Evolutionary conservation across 768 basidiomycete genomes (phyloP).

Genomic region (Lentinula sp.): DNA sequence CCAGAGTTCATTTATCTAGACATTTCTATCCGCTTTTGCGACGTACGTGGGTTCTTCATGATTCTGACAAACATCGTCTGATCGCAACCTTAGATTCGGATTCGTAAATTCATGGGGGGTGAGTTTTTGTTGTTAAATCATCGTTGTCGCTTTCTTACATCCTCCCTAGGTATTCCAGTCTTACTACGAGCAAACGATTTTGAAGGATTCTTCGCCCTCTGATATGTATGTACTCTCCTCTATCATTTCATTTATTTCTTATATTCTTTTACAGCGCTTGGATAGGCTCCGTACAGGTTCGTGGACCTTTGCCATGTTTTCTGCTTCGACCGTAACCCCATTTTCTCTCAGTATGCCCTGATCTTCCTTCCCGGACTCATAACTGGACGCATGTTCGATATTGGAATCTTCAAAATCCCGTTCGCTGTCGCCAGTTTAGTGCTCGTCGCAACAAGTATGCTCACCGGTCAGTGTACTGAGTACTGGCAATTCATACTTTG

Average conservation of each 20-base stretch:
- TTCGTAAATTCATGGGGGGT: constrained; percentile 45
- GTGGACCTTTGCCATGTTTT: background rate
- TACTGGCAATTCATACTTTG: constrained; percentile 79
- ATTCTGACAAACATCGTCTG: background rate
- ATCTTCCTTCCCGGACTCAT: constrained; percentile 38
- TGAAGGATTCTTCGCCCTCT: constrained; percentile 1
- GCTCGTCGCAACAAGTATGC: constrained; percentile 52
- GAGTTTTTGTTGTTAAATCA: background rate
- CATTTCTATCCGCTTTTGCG: background rate
- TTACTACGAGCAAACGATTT: background rate
- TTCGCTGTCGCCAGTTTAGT: constrained; percentile 38
- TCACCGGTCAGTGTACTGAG: constrained; percentile 60
- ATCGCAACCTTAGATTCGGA: constrained; percentile 27
- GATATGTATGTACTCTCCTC: background rate
- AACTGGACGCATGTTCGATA: constrained; percentile 48
- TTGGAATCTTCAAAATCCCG: constrained; percentile 42
- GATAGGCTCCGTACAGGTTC: constrained; percentile 51
- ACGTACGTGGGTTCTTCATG: background rate
- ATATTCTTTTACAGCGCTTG: constrained; percentile 31
- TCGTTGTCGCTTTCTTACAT: background rate
- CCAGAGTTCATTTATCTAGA: background rate
- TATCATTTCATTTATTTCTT: background rate
- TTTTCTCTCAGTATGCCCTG: constrained; percentile 31
- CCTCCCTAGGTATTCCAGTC: constrained; percentile 21
- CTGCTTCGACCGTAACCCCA: background rate